Conservation (phyloP, 2,329 filamentous ascomycete genomes). For the Cladosporium colombiae region DNA sequence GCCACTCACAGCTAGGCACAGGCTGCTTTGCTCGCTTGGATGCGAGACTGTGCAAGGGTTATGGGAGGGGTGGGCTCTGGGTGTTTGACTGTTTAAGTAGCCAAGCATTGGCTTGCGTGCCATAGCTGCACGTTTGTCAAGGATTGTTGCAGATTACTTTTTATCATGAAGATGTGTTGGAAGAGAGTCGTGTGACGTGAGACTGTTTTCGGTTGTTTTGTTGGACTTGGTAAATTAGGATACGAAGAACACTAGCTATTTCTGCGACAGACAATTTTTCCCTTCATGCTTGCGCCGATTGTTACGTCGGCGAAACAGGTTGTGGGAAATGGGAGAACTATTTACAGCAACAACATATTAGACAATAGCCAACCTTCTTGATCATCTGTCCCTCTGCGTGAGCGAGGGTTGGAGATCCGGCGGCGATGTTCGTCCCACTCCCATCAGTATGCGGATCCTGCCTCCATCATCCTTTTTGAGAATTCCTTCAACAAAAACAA, state of each 20-base stretch:
- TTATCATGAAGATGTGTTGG: neutral
- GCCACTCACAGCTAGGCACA: neutral
- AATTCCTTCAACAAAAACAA: slow-evolving; percentile 2
- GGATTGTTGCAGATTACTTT: neutral
- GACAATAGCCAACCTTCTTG: neutral
- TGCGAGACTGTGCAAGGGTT: neutral
- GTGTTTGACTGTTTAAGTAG: neutral
- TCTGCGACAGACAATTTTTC: neutral
- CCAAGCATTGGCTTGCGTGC: neutral
- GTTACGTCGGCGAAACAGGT: slow-evolving; percentile 6
- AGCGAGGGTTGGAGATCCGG: neutral
- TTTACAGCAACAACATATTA: neutral
- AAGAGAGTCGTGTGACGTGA: neutral
- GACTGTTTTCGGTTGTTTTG: neutral
- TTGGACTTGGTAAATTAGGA: neutral
- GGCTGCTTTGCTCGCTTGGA: neutral
- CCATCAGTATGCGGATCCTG: neutral
- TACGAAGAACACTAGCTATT: neutral
- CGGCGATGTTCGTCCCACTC: neutral
- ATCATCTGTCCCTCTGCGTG: neutral
- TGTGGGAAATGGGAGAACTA: neutral
- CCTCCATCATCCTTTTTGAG: neutral
- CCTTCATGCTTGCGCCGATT: neutral
- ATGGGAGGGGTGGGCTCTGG: neutral
- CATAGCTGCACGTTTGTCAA: neutral